Evolutionary conservation across 169 alveolate genomes (phyloP).

Genomic region (Cryptosporidium sp.): DNA sequence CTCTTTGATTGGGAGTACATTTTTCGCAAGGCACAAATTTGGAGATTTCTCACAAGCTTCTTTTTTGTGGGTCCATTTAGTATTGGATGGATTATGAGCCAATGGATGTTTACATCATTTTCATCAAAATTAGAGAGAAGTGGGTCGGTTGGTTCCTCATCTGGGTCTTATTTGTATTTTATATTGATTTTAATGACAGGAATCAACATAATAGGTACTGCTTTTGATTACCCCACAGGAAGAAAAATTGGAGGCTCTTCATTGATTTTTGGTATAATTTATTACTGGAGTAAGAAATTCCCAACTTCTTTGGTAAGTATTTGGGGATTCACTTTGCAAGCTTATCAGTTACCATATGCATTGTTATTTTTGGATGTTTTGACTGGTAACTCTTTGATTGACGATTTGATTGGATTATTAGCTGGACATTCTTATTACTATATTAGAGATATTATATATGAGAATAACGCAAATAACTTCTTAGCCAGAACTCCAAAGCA

Average conservation of each 20-base stretch:
- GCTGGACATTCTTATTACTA: slow-evolving; percentile 88
- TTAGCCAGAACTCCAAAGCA: slow-evolving; percentile 81
- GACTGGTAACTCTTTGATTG: slow-evolving; percentile 89
- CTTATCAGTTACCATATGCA: slow-evolving; percentile 89
- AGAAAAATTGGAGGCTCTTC: slow-evolving; percentile 79
- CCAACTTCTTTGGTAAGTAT: slow-evolving; percentile 86
- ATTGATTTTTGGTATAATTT: slow-evolving; percentile 85
- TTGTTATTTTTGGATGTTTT: slow-evolving; percentile 86
- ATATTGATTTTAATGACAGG: slow-evolving; percentile 81
- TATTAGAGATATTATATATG: slow-evolving; percentile 86
- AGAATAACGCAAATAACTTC: slow-evolving; percentile 80
- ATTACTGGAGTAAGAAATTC: slow-evolving; percentile 89
- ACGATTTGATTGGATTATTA: slow-evolving; percentile 87
- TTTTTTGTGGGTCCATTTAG: slow-evolving; percentile 90
- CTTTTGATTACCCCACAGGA: slow-evolving; percentile 87
- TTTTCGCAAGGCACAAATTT: slow-evolving; percentile 81
- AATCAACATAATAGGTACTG: slow-evolving; percentile 80
- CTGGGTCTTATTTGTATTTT: slow-evolving; percentile 87
- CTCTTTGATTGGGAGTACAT: slow-evolving; percentile 85
- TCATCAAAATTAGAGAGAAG: slow-evolving; percentile 85
- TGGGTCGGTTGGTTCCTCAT: slow-evolving; percentile 80
- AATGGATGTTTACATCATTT: slow-evolving; percentile 85
- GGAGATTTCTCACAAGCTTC: slow-evolving; percentile 87
- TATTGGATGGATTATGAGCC: slow-evolving; percentile 86
- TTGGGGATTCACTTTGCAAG: slow-evolving; percentile 88